Evolutionary conservation across 345 rosid species (phyloP), one percentile per base, ranked within the genome.

Genomic region (Pistacia vera): DNA sequence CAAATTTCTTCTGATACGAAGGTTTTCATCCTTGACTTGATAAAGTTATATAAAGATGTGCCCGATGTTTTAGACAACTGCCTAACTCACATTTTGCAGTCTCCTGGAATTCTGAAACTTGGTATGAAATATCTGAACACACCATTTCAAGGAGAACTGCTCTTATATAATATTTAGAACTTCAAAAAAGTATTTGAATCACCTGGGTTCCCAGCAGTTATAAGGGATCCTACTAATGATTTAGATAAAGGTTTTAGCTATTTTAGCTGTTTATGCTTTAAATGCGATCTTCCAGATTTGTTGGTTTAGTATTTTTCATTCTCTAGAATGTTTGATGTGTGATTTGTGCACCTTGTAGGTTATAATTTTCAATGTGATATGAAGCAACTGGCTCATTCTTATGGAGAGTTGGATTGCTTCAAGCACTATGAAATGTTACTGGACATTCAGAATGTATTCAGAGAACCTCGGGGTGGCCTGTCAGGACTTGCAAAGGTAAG

Each of bases 311-410:
- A 59, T 58, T 22, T 20, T 41, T 61, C 2, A 17, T 72, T 49
- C 18, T 2, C 54, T 33, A 51, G 68, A 61, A 62, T 48, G 51
- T 49, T 54, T 54, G 25, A 69, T 55, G 11, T 70, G 35, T 49
- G 68, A 8, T 72, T n/a, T 63, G 25, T 63, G 56, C 7, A 14
- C 4, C 57, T 73, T 75, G 81, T 84, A 95, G 99, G 99, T 74
- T 96, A 91, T 72, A 92, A 84, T 87, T 92, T 96, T 76, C 96
- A 87, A 38, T 90, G 97, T 71, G 99, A 95, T 85, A 75, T 84
- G 56, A 89, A 70, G 79, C 95, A 88, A 77, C 72, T 96, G 67
- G 85, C 89, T 51, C 80, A 80, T 61, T 90, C 98, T 2, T 96
- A 96, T 75, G 89, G 80, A 71, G 88, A 86, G 60, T 67, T 96